Percentiles rank a stretch among this genome's conserved stretches.
Evolutionary conservation across 2,329 filamentous ascomycete genomes (phyloP).

Genomic region (Botryosphaeria dothidea): DNA sequence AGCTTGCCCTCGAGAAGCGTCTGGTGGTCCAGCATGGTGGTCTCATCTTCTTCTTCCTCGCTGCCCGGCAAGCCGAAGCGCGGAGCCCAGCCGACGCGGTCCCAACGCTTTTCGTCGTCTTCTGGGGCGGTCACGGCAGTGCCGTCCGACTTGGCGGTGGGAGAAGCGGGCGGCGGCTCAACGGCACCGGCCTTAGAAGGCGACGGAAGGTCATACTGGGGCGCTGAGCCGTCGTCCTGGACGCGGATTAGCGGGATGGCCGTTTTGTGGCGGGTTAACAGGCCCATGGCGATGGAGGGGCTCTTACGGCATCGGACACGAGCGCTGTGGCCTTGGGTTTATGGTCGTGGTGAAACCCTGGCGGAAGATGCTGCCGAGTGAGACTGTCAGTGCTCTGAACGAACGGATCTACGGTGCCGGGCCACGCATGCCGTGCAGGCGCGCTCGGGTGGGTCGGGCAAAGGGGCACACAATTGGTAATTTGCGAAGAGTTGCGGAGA

Average conservation of each 20-base stretch:
- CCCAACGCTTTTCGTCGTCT: conserved; percentile 52
- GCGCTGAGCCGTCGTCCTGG: conserved; percentile 65
- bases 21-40: conserved; percentile 78
- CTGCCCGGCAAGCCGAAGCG: conserved; percentile 64
- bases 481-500: neutral
- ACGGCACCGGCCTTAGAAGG: conserved; percentile 71
- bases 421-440: conserved; percentile 12
- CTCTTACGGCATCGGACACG: conserved; percentile 69
- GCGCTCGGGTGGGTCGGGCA: conserved; percentile 13
- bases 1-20: conserved; percentile 83
- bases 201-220: conserved; percentile 75
- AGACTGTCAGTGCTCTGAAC: conserved; percentile 11
- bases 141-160: conserved; percentile 33
- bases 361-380: conserved; percentile 57
- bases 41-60: conserved; percentile 54
- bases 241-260: conserved; percentile 13
- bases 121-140: conserved; percentile 40
- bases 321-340: conserved; percentile 68
- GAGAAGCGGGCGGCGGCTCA: conserved; percentile 52
- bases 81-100: conserved; percentile 81
- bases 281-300: conserved; percentile 8
- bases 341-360: conserved; percentile 63
- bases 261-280: conserved; percentile 15
- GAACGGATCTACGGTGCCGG: conserved; percentile 13
- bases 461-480: conserved; percentile 15